Percentiles rank a stretch among this genome's conserved stretches.
These are phyloP conservation scores for Iberis pinnata DNA, from an alignment of 345 rosid species.

Conservation along the genomic window DNA sequence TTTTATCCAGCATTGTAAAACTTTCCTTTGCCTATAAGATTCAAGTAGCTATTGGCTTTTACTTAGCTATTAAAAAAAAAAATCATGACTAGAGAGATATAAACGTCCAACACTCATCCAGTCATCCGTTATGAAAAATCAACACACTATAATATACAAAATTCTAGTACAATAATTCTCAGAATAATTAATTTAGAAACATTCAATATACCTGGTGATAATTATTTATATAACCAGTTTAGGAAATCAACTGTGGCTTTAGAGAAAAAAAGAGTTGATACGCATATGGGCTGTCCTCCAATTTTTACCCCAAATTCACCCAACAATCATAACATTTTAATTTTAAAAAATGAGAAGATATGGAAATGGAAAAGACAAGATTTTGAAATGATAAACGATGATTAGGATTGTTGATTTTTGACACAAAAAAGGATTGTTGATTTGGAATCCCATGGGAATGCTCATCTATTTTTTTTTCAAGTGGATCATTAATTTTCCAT, in stretches of 20 bases:
- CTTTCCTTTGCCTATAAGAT: too few relatives aligned
- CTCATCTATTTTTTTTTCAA: conserved; percentile 16
- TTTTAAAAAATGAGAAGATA: background rate
- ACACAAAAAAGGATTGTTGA: conserved; percentile 22
- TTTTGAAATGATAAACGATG: conserved; percentile 22
- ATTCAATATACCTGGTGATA: background rate
- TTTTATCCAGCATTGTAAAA: too few relatives aligned
- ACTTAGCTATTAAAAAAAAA: too few relatives aligned
- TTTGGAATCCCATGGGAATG: conserved; percentile 23
- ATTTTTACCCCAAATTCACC: conserved; percentile 2
- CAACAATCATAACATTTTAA: conserved; percentile 23
- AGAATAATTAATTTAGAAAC: background rate
- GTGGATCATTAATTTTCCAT: conserved; percentile 21
- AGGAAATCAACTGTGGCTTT: background rate
- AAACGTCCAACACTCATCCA: background rate
- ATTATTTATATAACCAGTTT: background rate
- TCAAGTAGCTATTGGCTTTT: too few relatives aligned
- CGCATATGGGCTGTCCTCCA: conserved; percentile 25
- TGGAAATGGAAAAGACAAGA: conserved; percentile 15
- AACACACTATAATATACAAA: conserved; percentile 2
- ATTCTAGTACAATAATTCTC: background rate
- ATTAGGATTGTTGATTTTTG: conserved; percentile 27
- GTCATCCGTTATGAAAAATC: conserved; percentile 2
- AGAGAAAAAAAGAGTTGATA: background rate
- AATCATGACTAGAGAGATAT: too few relatives aligned